Evolutionary conservation across 2,329 filamentous ascomycete species (phyloP), one percentile per base, ranked within the genome.

Genomic region (Diaporthe helianthi): DNA sequence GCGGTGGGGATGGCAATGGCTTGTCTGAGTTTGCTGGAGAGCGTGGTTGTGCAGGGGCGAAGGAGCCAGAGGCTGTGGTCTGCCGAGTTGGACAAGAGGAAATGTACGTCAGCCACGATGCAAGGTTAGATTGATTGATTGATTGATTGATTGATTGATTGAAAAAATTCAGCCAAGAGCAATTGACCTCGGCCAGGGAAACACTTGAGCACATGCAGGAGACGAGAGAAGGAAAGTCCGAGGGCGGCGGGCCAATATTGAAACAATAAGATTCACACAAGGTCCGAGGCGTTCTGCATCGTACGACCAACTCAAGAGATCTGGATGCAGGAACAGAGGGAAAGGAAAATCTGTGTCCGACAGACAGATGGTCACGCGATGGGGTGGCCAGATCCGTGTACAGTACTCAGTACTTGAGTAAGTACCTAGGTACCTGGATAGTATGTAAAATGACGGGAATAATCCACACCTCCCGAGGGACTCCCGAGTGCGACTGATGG

Each of bases 1-100:
- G 78, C 71, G 86, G 86, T 65, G 86, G 84, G 54, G 83, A 85
- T 49, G 87, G 87, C 63, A 89, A 80, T 55, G 86, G 86, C 77
- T 89, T 89, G 76, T 88, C 87, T 68, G 82, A 78, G 74, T 87
- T 82, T 73, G 81, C 73, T 63, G 80, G 79, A 60, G 80, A 80
- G 73, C 79, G 79, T 70, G 78, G 65, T 19, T 52, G 31, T 41
- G 29, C 47, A 46, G 51, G 79, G 55, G 76, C 75, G 44, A 73
- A 73, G 24, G 72, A 69, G 46, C 70, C 29, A 24, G 74, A 72
- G 38, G 73, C 72, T 31, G 75, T 69, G 55, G 72, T 66, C 65
- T 73, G 67, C 69, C 72, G 66, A 52, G 72, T 69, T 66, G 69
- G 61, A 67, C 70, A 70, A 52, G 71, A 71, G 71, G 65, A 67